Evolutionary conservation across 768 basidiomycete species (phyloP), one percentile per base, ranked within the genome.

Genomic region (Macrolepiota albuminosa): DNA sequence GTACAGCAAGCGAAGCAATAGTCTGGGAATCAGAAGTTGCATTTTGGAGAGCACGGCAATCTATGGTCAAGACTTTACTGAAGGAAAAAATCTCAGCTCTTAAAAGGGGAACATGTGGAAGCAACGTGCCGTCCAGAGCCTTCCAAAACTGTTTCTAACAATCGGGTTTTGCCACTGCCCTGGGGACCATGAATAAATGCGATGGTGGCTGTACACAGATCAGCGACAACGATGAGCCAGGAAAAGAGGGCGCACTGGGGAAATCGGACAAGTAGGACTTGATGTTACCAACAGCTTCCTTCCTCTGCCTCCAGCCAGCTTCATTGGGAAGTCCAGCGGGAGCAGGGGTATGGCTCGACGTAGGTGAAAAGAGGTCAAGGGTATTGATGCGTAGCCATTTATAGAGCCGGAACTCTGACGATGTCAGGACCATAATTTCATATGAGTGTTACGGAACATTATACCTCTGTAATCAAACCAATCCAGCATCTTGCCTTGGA

Each of bases 251-350:
- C 85, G 18, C 69, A 87, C 90, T 78, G 6, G 95, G 95, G 48
- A 83, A 75, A 65, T 97, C 95, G 5, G 78, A 76, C 13, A 98
- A 75, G 77, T 95, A 97, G 34, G 78, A 76, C 57, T 80, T 78
- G 37, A 98, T 66, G 9, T 84, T 76, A 46, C 73, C 78, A 66
- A 88, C 86, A 3, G 93, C 95, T 10, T 93, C 86, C 64, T 81
- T 78, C 31, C 95, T 83, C 68, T 98, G 94, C 66, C 88, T 86
- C 95, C 95, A 98, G 16, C 84, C 85, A 60, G 81, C 78, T 47
- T 76, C 72, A 3, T 63, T 63, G 7, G 73, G 61, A 10, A 67
- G 48, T 9, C 61, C 59, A 16, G 64, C 43, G 39, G 67, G 60
- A 54, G 66, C 59, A 24, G 73, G 71, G n/a, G 78, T 39, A 36